Evolutionary conservation across 768 basidiomycete species (phyloP), one percentile per base, ranked within the genome.

Genomic region (Boletus sensibilis): DNA sequence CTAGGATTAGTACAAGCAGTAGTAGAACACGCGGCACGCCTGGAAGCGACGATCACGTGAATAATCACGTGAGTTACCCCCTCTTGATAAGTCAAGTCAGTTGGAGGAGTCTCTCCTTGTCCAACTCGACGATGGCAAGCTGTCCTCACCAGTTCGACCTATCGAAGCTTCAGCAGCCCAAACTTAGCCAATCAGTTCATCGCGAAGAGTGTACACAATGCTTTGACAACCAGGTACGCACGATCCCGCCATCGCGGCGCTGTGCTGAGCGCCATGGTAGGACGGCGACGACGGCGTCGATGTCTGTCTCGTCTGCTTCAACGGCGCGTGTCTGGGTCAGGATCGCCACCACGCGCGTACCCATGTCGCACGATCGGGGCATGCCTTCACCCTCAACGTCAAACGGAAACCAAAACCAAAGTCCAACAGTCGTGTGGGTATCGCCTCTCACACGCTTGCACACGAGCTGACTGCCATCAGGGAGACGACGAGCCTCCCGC

Each of bases 171-270:
- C 70, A 76, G 35, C 76, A 76, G 0, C 91, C 92, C 0, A 80
- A 72, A 46, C 74, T 87, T 0, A 85, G 82, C 5, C 87, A 93
- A 58, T 81, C 82, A 0, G 90, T 94, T 0, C 87, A 94, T 63
- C 76, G 94, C 9, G 93, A 97, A 73, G 95, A 98, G 72, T 99
- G 96, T 67, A 97, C 95, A 0, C 94, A 95, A 56, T 99, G 96
- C 68, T 99, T 98, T 69, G 95, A 98, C 72, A 85, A 83, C 65
- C 95, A 98, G 83, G 93, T 88, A 21, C 41, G 69, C 48, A 3
- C 48, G 55, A 60, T 59, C 53, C 25, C 12, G 9, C 38, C 34
- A 55, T 63, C 33, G 12, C 13, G 27, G 12, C 13, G n/a, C 18
- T 14, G 20, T 41, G 53, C 51, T 49, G 45, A 55, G 29, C 29